A percentile compares a stretch with the other conserved stretches of the same genome.
Evolutionary conservation across 306 rosid genomes (phyloP).

Genomic region (Cajanus cajan): DNA sequence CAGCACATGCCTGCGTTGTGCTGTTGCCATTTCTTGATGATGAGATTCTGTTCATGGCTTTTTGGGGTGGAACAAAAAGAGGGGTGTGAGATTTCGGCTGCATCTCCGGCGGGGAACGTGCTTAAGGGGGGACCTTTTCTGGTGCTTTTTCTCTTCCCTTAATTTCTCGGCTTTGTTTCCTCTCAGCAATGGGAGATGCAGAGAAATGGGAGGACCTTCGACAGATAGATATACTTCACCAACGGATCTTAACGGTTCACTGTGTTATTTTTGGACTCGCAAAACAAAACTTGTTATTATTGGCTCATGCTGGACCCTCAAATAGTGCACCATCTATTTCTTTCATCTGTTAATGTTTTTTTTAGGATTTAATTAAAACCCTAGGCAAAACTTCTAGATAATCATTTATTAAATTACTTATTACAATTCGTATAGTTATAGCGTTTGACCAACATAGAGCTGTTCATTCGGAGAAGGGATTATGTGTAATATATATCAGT

Average conservation of each 20-base stretch:
- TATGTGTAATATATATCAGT: background rate
- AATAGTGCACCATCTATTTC: background rate
- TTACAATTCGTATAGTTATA: background rate
- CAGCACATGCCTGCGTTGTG: slow-evolving; percentile 89
- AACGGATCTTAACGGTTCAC: background rate
- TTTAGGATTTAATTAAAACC: background rate
- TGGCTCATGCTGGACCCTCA: background rate
- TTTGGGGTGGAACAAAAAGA: background rate
- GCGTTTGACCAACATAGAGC: slow-evolving; percentile 1
- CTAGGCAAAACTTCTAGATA: slow-evolving; percentile 7
- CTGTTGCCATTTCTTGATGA: slow-evolving; percentile 40
- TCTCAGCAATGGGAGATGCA: slow-evolving; percentile 21
- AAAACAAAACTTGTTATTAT: background rate
- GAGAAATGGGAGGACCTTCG: slow-evolving; percentile 39
- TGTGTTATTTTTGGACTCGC: background rate
- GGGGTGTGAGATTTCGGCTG: slow-evolving; percentile 51
- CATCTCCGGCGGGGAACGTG: slow-evolving; percentile 79
- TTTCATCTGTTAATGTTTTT: background rate
- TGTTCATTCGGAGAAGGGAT: slow-evolving; percentile 9
- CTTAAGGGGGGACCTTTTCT: slow-evolving; percentile 32
- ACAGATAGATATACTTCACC: slow-evolving; percentile 14
- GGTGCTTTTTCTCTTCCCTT: slow-evolving; percentile 18
- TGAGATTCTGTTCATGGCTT: slow-evolving; percentile 31
- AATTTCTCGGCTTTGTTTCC: slow-evolving; percentile 27
- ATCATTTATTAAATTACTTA: background rate